Percentiles rank a stretch among this genome's conserved stretches.
Conservation (phyloP, 1,284 basidiomycete genomes). For the Veloporphyrellus conicus region DNA sequence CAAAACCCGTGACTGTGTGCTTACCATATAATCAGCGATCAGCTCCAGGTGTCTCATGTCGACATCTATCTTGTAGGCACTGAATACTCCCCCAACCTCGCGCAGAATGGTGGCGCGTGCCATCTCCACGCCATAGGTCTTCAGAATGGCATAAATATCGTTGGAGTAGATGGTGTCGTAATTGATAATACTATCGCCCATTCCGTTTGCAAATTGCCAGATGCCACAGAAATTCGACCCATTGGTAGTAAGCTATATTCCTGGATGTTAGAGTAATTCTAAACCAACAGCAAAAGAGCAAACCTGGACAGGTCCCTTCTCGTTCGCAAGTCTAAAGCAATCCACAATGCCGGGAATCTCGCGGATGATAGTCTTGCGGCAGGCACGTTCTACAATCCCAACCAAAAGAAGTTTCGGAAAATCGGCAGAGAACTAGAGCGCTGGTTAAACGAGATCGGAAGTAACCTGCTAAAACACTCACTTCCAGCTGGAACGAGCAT, state of each 20-base stretch:
- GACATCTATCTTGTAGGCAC: constrained; percentile 96
- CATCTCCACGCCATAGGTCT: constrained; percentile 96
- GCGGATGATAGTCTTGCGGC: constrained; percentile 78
- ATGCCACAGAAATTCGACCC: constrained; percentile 91
- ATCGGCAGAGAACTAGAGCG: constrained; percentile 55
- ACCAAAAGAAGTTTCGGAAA: constrained; percentile 90
- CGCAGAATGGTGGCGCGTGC: constrained; percentile 87
- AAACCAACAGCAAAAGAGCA: constrained; percentile 13
- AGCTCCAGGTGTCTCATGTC: constrained; percentile 92
- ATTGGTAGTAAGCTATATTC: constrained; percentile 69
- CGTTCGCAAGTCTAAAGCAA: constrained; percentile 62
- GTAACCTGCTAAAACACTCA: constrained; percentile 36
- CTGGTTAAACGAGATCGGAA: constrained; percentile 1
- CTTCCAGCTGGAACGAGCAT: constrained; percentile 80
- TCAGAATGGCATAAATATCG: constrained; percentile 90
- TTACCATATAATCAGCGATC: constrained; percentile 98
- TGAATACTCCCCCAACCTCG: constrained; percentile 91
- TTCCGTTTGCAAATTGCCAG: constrained; percentile 78
- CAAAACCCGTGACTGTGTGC: constrained; percentile 22
- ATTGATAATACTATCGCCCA: constrained; percentile 69
- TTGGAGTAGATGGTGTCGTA: constrained; percentile 87
- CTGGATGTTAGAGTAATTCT: constrained; percentile 1
- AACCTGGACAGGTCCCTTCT: constrained; percentile 53
- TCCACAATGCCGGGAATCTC: constrained; percentile 85
- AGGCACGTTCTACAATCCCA: constrained; percentile 84